Evolutionary conservation across 1,284 basidiomycete species (phyloP).

Genomic region (Trichosporon sp.): DNA sequence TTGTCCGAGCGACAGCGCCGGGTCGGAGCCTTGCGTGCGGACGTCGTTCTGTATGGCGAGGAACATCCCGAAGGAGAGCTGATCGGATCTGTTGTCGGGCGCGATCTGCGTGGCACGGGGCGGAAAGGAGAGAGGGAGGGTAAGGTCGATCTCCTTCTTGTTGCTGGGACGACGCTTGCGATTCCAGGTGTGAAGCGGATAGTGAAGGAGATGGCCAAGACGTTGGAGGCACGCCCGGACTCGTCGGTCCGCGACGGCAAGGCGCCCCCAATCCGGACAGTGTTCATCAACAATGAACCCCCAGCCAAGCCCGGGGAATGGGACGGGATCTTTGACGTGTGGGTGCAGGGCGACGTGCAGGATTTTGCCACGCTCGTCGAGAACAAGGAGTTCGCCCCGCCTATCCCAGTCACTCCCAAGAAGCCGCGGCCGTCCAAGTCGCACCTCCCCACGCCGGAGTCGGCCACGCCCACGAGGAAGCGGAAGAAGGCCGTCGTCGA

Average conservation of each 20-base stretch:
- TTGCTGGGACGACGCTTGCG: conserved; percentile 85
- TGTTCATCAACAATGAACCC: conserved; percentile 88
- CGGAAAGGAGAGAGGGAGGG: conserved; percentile 46
- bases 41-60: conserved; percentile 90
- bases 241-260: conserved; percentile 31
- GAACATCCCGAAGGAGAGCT: conserved; percentile 82
- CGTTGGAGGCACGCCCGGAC: conserved; percentile 59
- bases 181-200: conserved; percentile 92
- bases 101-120: conserved; percentile 68
- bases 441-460: conserved; percentile 7
- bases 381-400: conserved; percentile 26
- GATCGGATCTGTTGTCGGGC: conserved; percentile 75
- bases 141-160: conserved; percentile 72
- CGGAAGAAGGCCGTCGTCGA: neutral
- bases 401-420: conserved; percentile 19
- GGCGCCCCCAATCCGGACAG: conserved; percentile 64
- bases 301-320: conserved; percentile 82
- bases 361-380: conserved; percentile 62
- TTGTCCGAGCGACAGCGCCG: conserved; percentile 79
- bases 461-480: conserved; percentile 19
- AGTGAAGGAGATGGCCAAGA: conserved; percentile 86
- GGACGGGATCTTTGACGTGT: conserved; percentile 88
- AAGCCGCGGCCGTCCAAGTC: conserved; percentile 8
- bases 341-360: conserved; percentile 88
- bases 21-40: conserved; percentile 78